Percentiles rank a stretch among this genome's conserved stretches.
Evolutionary conservation across 768 basidiomycete genomes (phyloP).

Genomic region (Rhizopogon sp.): DNA sequence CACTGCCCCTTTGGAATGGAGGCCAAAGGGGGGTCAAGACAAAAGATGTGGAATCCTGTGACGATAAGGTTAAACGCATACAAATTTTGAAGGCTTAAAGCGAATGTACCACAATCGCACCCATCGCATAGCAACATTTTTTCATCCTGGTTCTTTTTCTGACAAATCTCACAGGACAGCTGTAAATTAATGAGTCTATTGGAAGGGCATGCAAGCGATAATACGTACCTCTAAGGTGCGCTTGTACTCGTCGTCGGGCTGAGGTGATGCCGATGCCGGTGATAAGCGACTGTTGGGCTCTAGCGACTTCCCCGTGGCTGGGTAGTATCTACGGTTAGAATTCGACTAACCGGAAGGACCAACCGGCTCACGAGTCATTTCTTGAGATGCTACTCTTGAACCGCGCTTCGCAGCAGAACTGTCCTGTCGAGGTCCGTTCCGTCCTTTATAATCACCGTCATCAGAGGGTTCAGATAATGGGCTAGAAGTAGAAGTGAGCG

Average conservation of each 20-base stretch:
- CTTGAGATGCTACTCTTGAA: constrained; percentile 46
- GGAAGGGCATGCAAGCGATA: constrained; percentile 12
- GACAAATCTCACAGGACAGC: constrained; percentile 92
- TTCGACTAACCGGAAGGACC: not conserved
- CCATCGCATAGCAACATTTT: constrained; percentile 92
- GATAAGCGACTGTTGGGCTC: constrained; percentile 16
- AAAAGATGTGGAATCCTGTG: constrained; percentile 93
- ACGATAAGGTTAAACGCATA: constrained; percentile 11
- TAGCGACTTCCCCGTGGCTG: constrained; percentile 30
- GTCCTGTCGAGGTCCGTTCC: constrained; percentile 36
- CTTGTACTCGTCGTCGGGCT: constrained; percentile 33
- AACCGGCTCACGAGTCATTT: constrained; percentile 33
- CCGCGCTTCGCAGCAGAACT: constrained; percentile 46
- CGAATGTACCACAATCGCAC: constrained; percentile 65
- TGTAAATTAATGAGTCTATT: constrained; percentile 28
- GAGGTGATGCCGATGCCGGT: constrained; percentile 17
- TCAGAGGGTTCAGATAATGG: constrained; percentile 78
- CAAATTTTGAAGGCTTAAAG: constrained; percentile 7
- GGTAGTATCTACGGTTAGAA: constrained; percentile 9
- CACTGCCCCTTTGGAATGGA: constrained; percentile 90
- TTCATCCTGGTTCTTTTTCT: constrained; percentile 80
- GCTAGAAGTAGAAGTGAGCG: constrained; percentile 73
- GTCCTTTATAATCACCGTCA: constrained; percentile 60
- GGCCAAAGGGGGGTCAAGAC: constrained; percentile 85
- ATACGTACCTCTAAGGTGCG: constrained; percentile 47